These are phyloP conservation scores for Sporisorium scitamineum DNA, from an alignment of 1,284 basidiomycete species.

Conservation along the genomic window DNA sequence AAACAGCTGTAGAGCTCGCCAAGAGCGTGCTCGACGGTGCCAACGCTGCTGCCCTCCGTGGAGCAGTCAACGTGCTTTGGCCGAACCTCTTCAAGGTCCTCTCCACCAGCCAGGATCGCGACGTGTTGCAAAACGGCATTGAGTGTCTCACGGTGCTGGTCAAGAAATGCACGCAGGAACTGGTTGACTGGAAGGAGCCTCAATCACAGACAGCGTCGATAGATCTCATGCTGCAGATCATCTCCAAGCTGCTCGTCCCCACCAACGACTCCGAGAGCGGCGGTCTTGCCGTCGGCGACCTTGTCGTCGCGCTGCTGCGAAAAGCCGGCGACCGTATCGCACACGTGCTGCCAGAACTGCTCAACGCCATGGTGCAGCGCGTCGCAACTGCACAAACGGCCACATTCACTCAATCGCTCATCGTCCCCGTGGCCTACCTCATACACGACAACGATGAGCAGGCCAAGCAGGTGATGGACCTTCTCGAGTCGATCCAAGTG, in stretches of 20 bases:
- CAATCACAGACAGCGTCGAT: constrained; percentile 19
- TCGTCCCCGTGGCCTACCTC: constrained; percentile 92
- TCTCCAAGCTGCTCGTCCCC: constrained; percentile 56
- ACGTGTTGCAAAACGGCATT: constrained; percentile 78
- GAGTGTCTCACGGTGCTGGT: constrained; percentile 84
- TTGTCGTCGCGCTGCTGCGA: constrained; percentile 91
- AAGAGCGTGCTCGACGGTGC: constrained; percentile 77
- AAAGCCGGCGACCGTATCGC: constrained; percentile 79
- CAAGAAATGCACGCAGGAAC: constrained; percentile 84
- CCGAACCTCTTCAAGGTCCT: constrained; percentile 47
- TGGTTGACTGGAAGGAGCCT: constrained; percentile 74
- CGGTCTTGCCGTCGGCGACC: constrained; percentile 89
- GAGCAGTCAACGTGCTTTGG: constrained; percentile 71
- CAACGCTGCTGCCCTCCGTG: constrained; percentile 82
- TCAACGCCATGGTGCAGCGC: constrained; percentile 83
- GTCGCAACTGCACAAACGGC: constrained; percentile 86
- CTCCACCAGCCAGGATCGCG: constrained; percentile 47
- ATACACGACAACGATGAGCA: constrained; percentile 80
- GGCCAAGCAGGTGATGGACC: constrained; percentile 53
- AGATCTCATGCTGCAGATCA: constrained; percentile 56
- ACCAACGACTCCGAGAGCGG: constrained; percentile 73
- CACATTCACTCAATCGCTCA: constrained; percentile 82
- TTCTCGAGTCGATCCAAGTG: constrained; percentile 71
- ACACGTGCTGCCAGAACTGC: constrained; percentile 84
- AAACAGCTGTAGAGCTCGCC: constrained; percentile 76